These are phyloP conservation scores for Pythium periplocum DNA, from an alignment of 352 stramenopile species.

Conservation along the genomic window DNA sequence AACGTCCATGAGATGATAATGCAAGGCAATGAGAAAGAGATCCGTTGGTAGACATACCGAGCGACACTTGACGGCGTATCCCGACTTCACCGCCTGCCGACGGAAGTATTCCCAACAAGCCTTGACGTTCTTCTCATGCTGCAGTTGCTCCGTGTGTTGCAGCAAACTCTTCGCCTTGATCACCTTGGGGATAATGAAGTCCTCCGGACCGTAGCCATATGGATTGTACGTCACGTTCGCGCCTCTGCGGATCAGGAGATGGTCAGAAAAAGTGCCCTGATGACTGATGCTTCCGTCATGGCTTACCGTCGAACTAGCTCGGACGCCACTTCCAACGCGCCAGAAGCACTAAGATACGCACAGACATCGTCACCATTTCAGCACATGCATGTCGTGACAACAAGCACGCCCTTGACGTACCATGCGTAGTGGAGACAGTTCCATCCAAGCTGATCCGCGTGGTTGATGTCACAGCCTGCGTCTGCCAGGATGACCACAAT, in stretches of 20 bases:
- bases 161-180: constrained; percentile 73
- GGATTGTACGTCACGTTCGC: constrained; percentile 73
- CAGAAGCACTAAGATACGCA: constrained; percentile 42
- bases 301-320: constrained; percentile 67
- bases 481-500: constrained; percentile 85
- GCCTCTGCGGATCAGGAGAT: constrained; percentile 24
- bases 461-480: constrained; percentile 81
- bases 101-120: constrained; percentile 73
- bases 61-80: constrained; percentile 71
- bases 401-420: constrained; percentile 24
- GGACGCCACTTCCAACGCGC: constrained; percentile 59
- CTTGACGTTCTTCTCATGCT: constrained; percentile 79
- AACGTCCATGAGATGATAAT: background rate
- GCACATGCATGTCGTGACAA: background rate
- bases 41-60: constrained; percentile 27
- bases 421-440: constrained; percentile 85
- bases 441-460: constrained; percentile 78
- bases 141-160: constrained; percentile 83
- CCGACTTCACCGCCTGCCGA: constrained; percentile 55
- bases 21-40: background rate
- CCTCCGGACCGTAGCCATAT: constrained; percentile 81
- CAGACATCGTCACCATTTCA: background rate
- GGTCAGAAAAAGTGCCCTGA: background rate
- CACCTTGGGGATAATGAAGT: constrained; percentile 83
- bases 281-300: background rate